A percentile compares a stretch with the other conserved stretches of the same genome.
Conservation (phyloP, 441 rosid species). For the Populus hybrid region DNA sequence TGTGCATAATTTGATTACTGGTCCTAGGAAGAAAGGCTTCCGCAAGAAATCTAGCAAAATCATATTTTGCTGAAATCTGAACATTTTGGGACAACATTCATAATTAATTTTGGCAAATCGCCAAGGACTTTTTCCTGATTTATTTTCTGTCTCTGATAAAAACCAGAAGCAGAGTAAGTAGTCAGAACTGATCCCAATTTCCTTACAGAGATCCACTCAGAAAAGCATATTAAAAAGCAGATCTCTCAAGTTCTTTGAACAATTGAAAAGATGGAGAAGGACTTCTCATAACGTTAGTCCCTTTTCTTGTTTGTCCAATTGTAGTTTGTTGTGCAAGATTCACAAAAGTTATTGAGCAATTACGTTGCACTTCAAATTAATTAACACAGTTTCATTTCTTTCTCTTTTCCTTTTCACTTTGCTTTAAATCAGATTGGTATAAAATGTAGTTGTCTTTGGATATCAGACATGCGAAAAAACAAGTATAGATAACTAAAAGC, state of each 20-base stretch:
- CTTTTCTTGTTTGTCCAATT: not conserved
- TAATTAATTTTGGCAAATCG: not conserved
- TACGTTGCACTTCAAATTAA: not conserved
- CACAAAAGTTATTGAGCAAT: not conserved
- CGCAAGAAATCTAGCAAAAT: not conserved
- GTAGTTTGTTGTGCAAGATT: not conserved
- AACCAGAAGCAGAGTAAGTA: not conserved
- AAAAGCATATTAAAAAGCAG: not conserved
- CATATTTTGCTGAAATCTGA: not conserved
- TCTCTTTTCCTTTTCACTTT: not conserved
- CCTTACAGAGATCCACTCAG: not conserved
- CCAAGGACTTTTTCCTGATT: not conserved
- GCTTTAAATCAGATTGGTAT: no score
- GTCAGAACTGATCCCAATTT: not conserved
- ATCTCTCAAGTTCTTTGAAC: not conserved
- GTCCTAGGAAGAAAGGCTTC: not conserved
- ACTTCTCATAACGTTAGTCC: not conserved
- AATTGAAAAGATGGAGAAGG: not conserved
- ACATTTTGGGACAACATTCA: no score
- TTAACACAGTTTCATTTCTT: not conserved
- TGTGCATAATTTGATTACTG: not conserved
- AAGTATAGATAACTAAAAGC: no score
- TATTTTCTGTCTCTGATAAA: not conserved
- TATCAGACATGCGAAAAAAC: no score
- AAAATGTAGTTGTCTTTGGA: no score